Evolutionary conservation across 306 rosid genomes (phyloP).

Genomic region (Parietaria judaica): DNA sequence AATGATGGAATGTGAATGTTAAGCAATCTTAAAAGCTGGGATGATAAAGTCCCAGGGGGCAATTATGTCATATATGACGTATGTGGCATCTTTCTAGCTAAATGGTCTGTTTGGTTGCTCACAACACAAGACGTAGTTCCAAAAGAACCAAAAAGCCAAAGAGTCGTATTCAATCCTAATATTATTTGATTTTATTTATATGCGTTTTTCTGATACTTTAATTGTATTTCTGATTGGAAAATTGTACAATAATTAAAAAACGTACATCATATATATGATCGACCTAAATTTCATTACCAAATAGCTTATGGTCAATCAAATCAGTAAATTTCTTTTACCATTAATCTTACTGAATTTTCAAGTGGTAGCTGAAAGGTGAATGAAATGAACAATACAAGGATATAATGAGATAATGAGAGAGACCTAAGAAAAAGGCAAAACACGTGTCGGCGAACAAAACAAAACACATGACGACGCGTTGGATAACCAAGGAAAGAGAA

Average conservation of each 20-base stretch:
- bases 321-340: too few species aligned
- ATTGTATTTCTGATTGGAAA: slow-evolving; percentile 20
- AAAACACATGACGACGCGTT: not conserved
- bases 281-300: too few species aligned
- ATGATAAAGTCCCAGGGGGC: not conserved
- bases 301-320: too few species aligned
- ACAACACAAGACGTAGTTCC: slow-evolving; percentile 22
- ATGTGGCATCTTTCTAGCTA: slow-evolving; percentile 5
- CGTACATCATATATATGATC: too few species aligned
- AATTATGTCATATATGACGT: not conserved
- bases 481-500: not conserved
- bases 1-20: too few species aligned
- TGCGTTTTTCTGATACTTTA: not conserved
- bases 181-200: too few species aligned
- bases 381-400: too few species aligned
- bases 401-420: too few species aligned
- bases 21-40: not conserved
- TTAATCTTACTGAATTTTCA: too few species aligned
- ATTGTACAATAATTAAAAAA: too few species aligned
- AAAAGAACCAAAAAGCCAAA: not conserved
- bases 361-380: too few species aligned
- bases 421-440: not conserved
- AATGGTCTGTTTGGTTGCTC: slow-evolving; percentile 25
- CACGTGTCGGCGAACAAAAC: not conserved
- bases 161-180: slow-evolving; percentile 2